Base-by-base conservation (phyloP, 371 early-diverging fungal species). In the Circinella minor region DNA sequence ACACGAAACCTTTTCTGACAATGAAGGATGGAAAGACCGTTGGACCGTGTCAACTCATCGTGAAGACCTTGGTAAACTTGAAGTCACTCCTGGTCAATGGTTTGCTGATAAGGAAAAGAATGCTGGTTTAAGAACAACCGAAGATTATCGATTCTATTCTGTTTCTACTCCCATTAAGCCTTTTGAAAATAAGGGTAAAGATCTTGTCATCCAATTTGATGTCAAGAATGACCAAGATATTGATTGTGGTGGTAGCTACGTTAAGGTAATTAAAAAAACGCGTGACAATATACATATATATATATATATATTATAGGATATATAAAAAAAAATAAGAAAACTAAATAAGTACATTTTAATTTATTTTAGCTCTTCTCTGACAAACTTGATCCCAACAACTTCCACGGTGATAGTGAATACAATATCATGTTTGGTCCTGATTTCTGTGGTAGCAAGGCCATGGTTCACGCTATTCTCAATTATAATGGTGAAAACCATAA, bases 351-450 rank as follows among this genome's bases (percentile, higher is more conserved):
- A 1, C 54, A 13, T 47, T 61, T 9, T 39, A 62, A 36, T 60
- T 64, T 3, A 39, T 14, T 38, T 55, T 73, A 86, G 87, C 76
- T 90, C 64, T 82, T 88, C 66, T 83, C 86, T 39, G 76, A 80
- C 46, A 80, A 80, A 15, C 94, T 91, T 65, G 89, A 88, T 55
- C 88, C 94, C 59, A 84, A 76, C 55, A 84, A 87, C 62, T 96
- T 97, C 81, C 88, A 89, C 70, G 96, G 98, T 77, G 93, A 93
- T 67, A 91, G 95, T 47, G 92, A 93, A 43, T 98, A 96, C 87
- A 95, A 96, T 76, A 91, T 99, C 82, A 98, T 93, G 93, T 94
- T 94, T 79, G 94, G 93, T 57, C 99, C 99, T 59, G 99, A 99
- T 82, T 91, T 93, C 69, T 99, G 99, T 84, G 99, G 96, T 39